phyloP scores from a whole-genome alignment of 75 land plant species.

The Selaginella moellendorffii region DNA sequence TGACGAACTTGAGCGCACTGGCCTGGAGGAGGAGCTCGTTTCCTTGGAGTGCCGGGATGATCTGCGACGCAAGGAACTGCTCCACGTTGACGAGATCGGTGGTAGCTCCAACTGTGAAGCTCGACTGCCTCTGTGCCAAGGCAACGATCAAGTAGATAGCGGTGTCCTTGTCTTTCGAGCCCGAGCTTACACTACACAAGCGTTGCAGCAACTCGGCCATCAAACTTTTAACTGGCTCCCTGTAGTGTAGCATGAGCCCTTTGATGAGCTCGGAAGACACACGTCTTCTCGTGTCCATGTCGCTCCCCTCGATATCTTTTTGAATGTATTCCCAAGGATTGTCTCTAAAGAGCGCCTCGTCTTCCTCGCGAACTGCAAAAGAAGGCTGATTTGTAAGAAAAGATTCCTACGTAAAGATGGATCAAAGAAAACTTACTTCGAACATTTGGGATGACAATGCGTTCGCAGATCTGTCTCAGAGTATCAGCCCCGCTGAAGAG shows the following conservation, averaged over 20 bases:
- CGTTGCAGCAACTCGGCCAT: no score
- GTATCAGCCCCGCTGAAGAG: conserved; percentile 46
- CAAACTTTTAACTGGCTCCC: conserved; percentile 42
- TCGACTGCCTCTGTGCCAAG: no score
- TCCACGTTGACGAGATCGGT: no score
- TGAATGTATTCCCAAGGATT: conserved; percentile 86
- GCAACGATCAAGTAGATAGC: no score
- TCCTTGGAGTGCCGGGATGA: conserved; percentile 65
- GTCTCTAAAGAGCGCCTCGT: conserved; percentile 83
- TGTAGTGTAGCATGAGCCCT: conserved; percentile 67
- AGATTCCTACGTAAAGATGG: no score
- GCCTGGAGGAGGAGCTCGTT: conserved; percentile 78
- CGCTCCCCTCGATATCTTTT: conserved; percentile 91
- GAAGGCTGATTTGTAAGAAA: no score
- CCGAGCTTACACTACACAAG: no score
- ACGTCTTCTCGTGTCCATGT: conserved; percentile 76
- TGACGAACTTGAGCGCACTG: conserved; percentile 77
- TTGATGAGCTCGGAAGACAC: conserved; percentile 89
- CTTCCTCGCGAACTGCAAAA: conserved; percentile 86
- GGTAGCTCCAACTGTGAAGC: no score
- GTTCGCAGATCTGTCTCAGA: conserved; percentile 56
- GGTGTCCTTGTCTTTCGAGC: no score
- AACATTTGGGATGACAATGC: conserved; percentile 85
- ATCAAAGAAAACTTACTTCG: no score
- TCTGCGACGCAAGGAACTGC: no score